Base-by-base conservation (phyloP, 2,329 filamentous ascomycete genomes). In the Fusarium sp. region DNA sequence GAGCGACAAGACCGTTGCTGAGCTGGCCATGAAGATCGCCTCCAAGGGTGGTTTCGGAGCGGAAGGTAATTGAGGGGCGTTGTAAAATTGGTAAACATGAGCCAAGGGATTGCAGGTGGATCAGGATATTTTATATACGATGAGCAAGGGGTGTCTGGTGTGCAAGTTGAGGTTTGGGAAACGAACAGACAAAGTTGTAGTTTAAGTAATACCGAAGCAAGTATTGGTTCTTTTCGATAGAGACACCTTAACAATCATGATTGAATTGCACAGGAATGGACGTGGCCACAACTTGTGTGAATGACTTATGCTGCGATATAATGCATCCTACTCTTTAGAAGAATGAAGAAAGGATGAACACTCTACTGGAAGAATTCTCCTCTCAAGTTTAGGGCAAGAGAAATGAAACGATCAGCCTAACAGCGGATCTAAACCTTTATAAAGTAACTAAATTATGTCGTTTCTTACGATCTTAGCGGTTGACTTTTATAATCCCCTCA, bases 1-100 rank as follows among this genome's bases (percentile, higher is more conserved):
- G 57, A 81, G 82, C 47, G 81, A 83, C 56, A 77, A 70, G 41
- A 81, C 81, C n/a, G 77, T 85, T 25, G 63, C 67, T 0, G 79
- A 83, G 46, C 67, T 84, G 60, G 78, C 81, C 7, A 69, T 47
- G 10, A 71, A 70, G 22, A 80, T 84, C 70, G 81, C 78, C 3
- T 69, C 75, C 25, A 77, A 74, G 62, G 78, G 79, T 7, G 68
- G 67, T 0, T 79, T 74, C 37, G 79, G 78, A 20, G 34, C 52
- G 12, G 61, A 68, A 13, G 48, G 53, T 40, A 55, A 61, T 13
- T 73, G 24, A 63, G n/a, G 18, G 10, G 37, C 25, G 18, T 16
- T 41, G 10, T 27, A 29, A 10, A 11, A 22, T 30, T 27, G 22
- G 25, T 32, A 20, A n/a, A 41, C 4, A 44, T 40, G 18, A 47